These are phyloP conservation scores for Ceratocystis colombiana DNA, from an alignment of 2,329 filamentous ascomycete genomes.

Conservation along the genomic window DNA sequence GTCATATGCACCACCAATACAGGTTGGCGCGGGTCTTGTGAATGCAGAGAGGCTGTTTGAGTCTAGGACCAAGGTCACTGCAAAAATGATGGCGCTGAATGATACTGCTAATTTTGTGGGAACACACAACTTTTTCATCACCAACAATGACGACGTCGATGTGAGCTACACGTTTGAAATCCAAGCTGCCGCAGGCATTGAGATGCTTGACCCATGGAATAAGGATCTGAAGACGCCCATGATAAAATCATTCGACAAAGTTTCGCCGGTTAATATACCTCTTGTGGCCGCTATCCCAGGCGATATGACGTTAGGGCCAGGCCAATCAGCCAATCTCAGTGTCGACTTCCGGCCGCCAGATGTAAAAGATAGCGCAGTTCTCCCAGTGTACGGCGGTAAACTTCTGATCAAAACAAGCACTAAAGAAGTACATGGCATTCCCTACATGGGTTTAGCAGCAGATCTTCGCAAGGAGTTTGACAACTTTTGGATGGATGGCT, in stretches of 20 bases:
- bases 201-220: conserved; percentile 20
- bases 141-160: conserved; percentile 36
- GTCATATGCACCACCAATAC: conserved; percentile 28
- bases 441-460: conserved; percentile 31
- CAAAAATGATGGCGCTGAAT: conserved; percentile 40
- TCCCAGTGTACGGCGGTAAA: conserved; percentile 40
- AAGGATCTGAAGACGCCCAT: conserved; percentile 16
- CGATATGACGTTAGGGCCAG: neutral
- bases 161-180: conserved; percentile 37
- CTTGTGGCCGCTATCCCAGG: conserved; percentile 11
- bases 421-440: conserved; percentile 36
- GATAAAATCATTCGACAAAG: conserved; percentile 21
- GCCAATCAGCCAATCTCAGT: conserved; percentile 20
- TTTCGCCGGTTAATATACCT: conserved; percentile 16
- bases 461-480: conserved; percentile 19
- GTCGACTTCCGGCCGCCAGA: conserved; percentile 30
- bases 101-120: conserved; percentile 39
- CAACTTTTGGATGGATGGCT: conserved; percentile 19
- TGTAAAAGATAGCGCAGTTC: conserved; percentile 29
- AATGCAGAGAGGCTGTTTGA: conserved; percentile 39
- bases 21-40: conserved; percentile 40
- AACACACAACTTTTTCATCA: conserved; percentile 34
- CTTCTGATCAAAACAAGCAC: conserved; percentile 35
- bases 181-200: conserved; percentile 30
- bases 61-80: conserved; percentile 35